phyloP scores from a whole-genome alignment of 2,329 filamentous ascomycete species.

The Coleophoma cylindrospora region DNA sequence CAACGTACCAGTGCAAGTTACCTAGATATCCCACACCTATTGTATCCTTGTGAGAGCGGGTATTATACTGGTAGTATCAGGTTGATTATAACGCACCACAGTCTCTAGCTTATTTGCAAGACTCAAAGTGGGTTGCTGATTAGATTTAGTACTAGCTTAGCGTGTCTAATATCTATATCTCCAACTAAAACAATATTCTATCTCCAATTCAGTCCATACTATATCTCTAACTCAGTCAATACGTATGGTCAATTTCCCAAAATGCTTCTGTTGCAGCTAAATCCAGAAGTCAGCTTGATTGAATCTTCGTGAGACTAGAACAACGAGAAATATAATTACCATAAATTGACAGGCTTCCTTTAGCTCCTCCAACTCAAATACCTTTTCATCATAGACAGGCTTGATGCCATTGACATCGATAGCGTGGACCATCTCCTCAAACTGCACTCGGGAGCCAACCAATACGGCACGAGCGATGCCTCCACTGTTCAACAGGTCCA shows the following conservation, averaged over 20 bases:
- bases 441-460: conserved; percentile 39
- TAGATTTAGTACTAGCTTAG: too few relatives aligned
- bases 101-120: too few relatives aligned
- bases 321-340: conserved; percentile 4
- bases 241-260: conserved; percentile 41
- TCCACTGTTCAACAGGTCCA: conserved; percentile 25
- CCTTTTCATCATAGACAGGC: conserved; percentile 40
- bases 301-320: neutral
- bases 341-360: conserved; percentile 25
- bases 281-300: conserved; percentile 23
- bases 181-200: too few relatives aligned
- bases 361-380: conserved; percentile 39
- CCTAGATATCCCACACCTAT: too few relatives aligned
- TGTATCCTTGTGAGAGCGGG: too few relatives aligned
- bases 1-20: too few relatives aligned
- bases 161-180: too few relatives aligned
- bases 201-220: conserved; percentile 10
- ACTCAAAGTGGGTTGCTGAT: too few relatives aligned
- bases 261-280: conserved; percentile 45
- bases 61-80: too few relatives aligned
- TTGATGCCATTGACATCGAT: conserved; percentile 40
- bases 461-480: conserved; percentile 41
- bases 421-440: conserved; percentile 46
- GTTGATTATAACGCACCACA: too few relatives aligned
- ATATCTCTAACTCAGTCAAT: conserved; percentile 10